Evolutionary conservation across 2,329 filamentous ascomycete genomes (phyloP), one percentile per base, ranked within the genome.

Genomic region (Aspergillus uvarum): DNA sequence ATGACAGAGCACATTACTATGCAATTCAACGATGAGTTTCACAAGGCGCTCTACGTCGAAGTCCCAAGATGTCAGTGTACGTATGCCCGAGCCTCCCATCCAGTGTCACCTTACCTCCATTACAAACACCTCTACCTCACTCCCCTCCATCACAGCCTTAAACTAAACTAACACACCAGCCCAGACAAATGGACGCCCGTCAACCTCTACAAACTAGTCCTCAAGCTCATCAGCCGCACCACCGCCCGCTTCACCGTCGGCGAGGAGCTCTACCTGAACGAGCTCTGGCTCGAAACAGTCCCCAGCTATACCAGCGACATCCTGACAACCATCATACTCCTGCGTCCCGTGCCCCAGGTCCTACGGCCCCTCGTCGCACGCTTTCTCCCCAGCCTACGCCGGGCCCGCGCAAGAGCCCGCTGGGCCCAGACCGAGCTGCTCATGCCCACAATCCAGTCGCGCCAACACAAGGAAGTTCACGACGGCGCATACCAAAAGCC

Each of bases 211-310:
- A 47, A 67, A 8, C 58, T 68, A 56, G 68, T 77, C 35, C 68
- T 72, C 0, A 65, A 69, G 1, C 63, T 80, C 5, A 70, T 80
- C 31, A 70, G 75, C 10, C 73, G 78, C 16, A 66, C 79, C 5
- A 77, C 76, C 1, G 73, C 75, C 0, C 72, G 77, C 19, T 69
- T 81, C 47, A 76, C 80, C 54, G 70, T 77, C 31, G 77, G 79
- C 19, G 66, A 72, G 4, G 60, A 63, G 5, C 64, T 78, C 6
- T 75, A 73, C 54, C 69, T 70, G 24, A 76, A 79, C 58, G 65
- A 73, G 56, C 65, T 72, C 56, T 81, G 79, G 77, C 65, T 79
- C 16, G 58, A 70, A 0, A 68, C 72, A 3, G 65, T 71, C 38
- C 71, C 68, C 16, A 59, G 67, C 35, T 78, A 78, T 65, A 73